A percentile compares a stretch with the other conserved stretches of the same genome.
Conservation (phyloP, 768 basidiomycete genomes). For the Omphalotus guepiniiformis region DNA sequence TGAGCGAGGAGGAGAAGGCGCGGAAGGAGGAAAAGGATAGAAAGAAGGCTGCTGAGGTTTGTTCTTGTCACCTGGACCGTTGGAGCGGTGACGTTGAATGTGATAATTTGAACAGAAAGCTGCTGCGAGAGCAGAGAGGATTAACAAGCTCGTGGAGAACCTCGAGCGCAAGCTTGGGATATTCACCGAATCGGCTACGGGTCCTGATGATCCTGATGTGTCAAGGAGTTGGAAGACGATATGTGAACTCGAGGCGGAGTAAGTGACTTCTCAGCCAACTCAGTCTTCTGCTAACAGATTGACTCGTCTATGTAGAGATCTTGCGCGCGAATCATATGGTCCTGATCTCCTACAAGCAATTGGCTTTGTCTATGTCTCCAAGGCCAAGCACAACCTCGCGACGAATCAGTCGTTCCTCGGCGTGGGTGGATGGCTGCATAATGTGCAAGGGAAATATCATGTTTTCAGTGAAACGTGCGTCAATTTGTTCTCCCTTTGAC, state of each 20-base stretch:
- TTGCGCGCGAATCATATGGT: slow-evolving; percentile 84
- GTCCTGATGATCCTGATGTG: slow-evolving; percentile 66
- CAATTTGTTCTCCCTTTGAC: slow-evolving; percentile 1
- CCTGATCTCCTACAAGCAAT: slow-evolving; percentile 81
- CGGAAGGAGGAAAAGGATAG: slow-evolving; percentile 69
- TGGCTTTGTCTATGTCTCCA: slow-evolving; percentile 80
- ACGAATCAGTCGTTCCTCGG: slow-evolving; percentile 70
- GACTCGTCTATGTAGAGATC: slow-evolving; percentile 44
- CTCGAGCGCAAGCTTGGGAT: slow-evolving; percentile 81
- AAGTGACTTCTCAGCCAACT: slow-evolving; percentile 25
- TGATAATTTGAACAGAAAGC: slow-evolving; percentile 55
- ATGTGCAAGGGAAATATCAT: slow-evolving; percentile 89
- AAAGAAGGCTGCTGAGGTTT: slow-evolving; percentile 65
- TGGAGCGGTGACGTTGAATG: neutral
- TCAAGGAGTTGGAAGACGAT: slow-evolving; percentile 71
- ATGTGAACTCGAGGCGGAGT: slow-evolving; percentile 81
- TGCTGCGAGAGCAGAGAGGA: slow-evolving; percentile 69
- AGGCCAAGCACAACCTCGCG: slow-evolving; percentile 80
- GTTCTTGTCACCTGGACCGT: slow-evolving; percentile 16
- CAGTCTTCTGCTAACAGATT: neutral
- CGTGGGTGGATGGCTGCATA: slow-evolving; percentile 90
- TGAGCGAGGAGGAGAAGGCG: slow-evolving; percentile 69
- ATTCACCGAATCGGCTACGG: slow-evolving; percentile 79
- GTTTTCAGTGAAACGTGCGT: slow-evolving; percentile 90
- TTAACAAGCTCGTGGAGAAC: slow-evolving; percentile 72